Conservation (phyloP, 2,329 filamentous ascomycete genomes). For the Fusarium sp. region DNA sequence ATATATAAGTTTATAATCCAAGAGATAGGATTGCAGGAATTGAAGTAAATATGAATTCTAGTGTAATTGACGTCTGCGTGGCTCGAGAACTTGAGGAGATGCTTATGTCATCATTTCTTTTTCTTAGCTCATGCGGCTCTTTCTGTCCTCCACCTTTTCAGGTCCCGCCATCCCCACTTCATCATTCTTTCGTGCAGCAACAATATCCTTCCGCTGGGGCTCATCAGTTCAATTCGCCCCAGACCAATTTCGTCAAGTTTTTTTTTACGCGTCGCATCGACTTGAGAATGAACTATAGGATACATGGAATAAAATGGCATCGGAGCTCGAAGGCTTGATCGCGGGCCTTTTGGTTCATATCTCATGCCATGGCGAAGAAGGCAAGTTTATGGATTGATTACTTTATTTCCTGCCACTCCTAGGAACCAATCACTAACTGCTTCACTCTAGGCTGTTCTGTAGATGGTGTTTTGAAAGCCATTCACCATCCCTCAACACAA, state of each 20-base stretch:
- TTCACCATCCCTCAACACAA: conserved; percentile 44
- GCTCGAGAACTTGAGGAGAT: no score
- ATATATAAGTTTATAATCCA: not conserved
- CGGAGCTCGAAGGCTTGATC: conserved; percentile 55
- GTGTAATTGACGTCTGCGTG: not conserved
- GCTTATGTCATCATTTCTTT: conserved; percentile 40
- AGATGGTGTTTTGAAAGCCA: conserved; percentile 49
- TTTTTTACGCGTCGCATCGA: conserved; percentile 32
- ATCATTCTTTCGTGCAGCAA: conserved; percentile 36
- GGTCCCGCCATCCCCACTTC: conserved; percentile 39
- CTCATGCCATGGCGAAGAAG: conserved; percentile 54
- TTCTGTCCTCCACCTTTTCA: conserved; percentile 16
- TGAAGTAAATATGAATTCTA: not conserved
- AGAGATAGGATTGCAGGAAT: not conserved
- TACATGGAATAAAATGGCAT: conserved; percentile 47
- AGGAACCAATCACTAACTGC: conserved; percentile 16
- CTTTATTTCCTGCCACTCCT: not conserved
- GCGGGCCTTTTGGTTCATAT: conserved; percentile 52
- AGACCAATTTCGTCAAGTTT: conserved; percentile 33
- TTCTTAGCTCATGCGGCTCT: not conserved
- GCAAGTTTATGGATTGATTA: conserved; percentile 43
- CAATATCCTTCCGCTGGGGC: conserved; percentile 29
- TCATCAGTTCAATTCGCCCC: conserved; percentile 48
- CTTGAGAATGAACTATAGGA: conserved; percentile 45
- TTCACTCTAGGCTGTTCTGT: conserved; percentile 48